These are phyloP conservation scores for Pseudohyphozyma bogoriensis DNA, from an alignment of 768 basidiomycete genomes.

Conservation along the genomic window DNA sequence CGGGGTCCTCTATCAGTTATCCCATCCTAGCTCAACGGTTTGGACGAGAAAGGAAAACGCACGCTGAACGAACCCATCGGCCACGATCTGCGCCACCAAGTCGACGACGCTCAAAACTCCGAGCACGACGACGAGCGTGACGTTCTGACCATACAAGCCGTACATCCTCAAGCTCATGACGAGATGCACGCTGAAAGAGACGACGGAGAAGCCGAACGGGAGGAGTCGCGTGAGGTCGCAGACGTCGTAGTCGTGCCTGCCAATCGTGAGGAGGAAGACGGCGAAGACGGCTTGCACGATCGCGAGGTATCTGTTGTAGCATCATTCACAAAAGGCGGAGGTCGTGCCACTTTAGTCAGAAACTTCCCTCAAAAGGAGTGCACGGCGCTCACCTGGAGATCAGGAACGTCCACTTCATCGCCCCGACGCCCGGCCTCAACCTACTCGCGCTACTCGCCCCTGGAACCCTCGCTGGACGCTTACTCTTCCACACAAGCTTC, in stretches of 20 bases:
- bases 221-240: not conserved
- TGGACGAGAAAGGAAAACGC: not conserved
- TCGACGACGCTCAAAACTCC: not conserved
- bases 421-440: not conserved
- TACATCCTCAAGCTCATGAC: not conserved
- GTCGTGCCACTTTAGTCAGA: no score
- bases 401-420: not conserved
- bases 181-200: not conserved
- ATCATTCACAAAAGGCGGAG: no score
- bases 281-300: not conserved
- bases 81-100: not conserved
- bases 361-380: not conserved
- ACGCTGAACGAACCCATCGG: conserved; percentile 4
- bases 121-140: not conserved
- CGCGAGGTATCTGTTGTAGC: conserved; percentile 3
- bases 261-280: not conserved
- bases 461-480: not conserved
- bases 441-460: not conserved
- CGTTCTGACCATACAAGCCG: not conserved
- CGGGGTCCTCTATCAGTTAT: not conserved
- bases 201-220: not conserved
- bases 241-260: not conserved
- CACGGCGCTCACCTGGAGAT: not conserved
- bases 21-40: not conserved
- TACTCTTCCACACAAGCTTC: not conserved